Conservation (phyloP, 176 grass and related monocot species). For the Thinopyrum elongatum region DNA sequence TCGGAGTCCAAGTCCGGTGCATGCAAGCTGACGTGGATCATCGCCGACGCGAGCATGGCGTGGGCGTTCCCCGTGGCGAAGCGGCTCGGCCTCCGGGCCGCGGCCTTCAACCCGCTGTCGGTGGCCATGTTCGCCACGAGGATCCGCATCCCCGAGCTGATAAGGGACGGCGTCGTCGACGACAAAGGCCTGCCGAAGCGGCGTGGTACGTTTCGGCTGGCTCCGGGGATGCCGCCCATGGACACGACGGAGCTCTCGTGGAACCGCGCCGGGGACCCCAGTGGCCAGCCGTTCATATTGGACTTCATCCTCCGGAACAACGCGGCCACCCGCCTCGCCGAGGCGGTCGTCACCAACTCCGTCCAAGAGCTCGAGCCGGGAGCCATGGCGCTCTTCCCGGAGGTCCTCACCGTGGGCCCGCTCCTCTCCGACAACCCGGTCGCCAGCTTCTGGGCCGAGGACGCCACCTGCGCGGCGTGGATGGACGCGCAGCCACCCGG, state of each 20-base stretch:
- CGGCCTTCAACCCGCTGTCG: slow-evolving; percentile 41
- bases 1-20: slow-evolving; percentile 20
- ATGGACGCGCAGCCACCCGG: slow-evolving; percentile 34
- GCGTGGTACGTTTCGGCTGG: slow-evolving; percentile 47
- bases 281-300: slow-evolving; percentile 1
- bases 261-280: slow-evolving; percentile 36
- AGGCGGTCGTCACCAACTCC: slow-evolving; percentile 49
- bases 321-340: slow-evolving; percentile 36
- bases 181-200: slow-evolving; percentile 33
- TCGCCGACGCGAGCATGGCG: slow-evolving; percentile 56
- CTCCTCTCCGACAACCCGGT: slow-evolving; percentile 21
- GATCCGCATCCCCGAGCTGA: slow-evolving; percentile 47
- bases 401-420: slow-evolving; percentile 46
- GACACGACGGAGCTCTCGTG: slow-evolving; percentile 39
- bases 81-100: slow-evolving; percentile 36
- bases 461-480: slow-evolving; percentile 40
- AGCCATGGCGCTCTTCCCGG: slow-evolving; percentile 27
- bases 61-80: slow-evolving; percentile 46
- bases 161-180: slow-evolving; percentile 46
- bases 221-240: slow-evolving; percentile 40
- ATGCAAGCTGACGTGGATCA: slow-evolving; percentile 44
- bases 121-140: slow-evolving; percentile 25
- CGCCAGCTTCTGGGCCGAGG: slow-evolving; percentile 58
- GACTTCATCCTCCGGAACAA: slow-evolving; percentile 33
- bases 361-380: slow-evolving; percentile 49